phyloP scores from a whole-genome alignment of 1,284 basidiomycete genomes.

The Pascua guehoae region DNA sequence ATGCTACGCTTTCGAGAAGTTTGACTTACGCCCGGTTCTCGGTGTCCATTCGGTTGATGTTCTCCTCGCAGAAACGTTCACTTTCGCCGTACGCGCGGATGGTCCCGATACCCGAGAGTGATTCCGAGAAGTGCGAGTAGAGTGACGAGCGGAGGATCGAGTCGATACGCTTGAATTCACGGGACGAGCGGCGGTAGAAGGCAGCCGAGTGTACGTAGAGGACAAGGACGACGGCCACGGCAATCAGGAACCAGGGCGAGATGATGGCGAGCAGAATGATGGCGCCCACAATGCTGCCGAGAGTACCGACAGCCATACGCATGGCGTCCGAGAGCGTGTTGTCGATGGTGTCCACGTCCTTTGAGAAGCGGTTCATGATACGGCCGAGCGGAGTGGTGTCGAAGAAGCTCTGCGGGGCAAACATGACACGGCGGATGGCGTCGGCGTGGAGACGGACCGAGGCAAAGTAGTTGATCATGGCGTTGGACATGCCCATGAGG shows the following conservation, averaged over 20 bases:
- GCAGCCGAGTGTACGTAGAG: constrained; percentile 59
- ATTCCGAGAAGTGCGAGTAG: constrained; percentile 87
- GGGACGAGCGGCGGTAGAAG: constrained; percentile 83
- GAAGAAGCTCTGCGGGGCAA: constrained; percentile 81
- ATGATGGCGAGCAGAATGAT: constrained; percentile 72
- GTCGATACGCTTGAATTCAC: constrained; percentile 70
- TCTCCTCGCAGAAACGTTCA: constrained; percentile 68
- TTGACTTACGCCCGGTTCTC: constrained; percentile 62
- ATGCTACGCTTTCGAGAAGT: too few species aligned
- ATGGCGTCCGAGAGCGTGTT: constrained; percentile 62
- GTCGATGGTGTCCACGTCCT: constrained; percentile 78
- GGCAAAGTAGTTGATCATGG: constrained; percentile 61
- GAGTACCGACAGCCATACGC: constrained; percentile 61
- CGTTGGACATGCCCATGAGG: constrained; percentile 53
- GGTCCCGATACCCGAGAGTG: constrained; percentile 76
- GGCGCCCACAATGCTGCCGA: constrained; percentile 53
- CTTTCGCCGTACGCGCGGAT: constrained; percentile 79
- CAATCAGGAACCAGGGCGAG: constrained; percentile 78
- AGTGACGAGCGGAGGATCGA: constrained; percentile 53
- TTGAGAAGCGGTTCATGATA: constrained; percentile 41
- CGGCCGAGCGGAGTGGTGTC: constrained; percentile 87
- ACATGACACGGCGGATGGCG: constrained; percentile 62
- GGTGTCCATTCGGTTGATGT: constrained; percentile 71
- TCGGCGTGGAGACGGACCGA: constrained; percentile 55
- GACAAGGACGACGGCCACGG: constrained; percentile 60